Conservation (phyloP, 345 rosid genomes). For the Raphanus sativus region DNA sequence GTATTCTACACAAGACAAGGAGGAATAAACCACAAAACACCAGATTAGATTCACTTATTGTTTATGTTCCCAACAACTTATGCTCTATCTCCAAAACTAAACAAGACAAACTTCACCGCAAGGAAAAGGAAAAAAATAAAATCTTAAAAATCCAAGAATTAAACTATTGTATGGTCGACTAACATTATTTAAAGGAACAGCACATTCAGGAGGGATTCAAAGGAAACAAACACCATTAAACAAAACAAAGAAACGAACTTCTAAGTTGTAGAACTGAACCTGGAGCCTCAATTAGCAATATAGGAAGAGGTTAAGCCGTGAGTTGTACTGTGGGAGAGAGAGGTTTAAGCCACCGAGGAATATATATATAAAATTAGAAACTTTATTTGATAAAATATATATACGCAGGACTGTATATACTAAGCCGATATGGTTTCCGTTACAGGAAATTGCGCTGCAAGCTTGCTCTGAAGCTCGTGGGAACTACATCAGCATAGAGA, state of each 20-base stretch:
- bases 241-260: background rate
- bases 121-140: background rate
- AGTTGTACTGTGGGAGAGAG: background rate
- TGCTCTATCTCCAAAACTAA: background rate
- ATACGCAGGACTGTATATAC: background rate
- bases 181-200: slow-evolving; percentile 3
- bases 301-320: background rate
- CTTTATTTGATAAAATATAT: background rate
- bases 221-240: too few relatives aligned
- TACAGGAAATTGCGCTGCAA: slow-evolving; percentile 13
- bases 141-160: background rate
- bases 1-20: slow-evolving; percentile 15
- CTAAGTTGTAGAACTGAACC: background rate
- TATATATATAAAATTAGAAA: slow-evolving; percentile 21
- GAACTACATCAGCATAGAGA: slow-evolving; percentile 30
- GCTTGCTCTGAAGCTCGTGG: slow-evolving; percentile 30
- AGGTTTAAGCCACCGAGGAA: slow-evolving; percentile 1
- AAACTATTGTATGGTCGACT: background rate
- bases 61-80: background rate
- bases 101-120: slow-evolving; percentile 35
- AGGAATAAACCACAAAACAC: background rate
- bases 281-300: slow-evolving; percentile 4
- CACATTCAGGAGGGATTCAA: background rate
- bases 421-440: slow-evolving; percentile 18
- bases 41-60: background rate